Conservation (phyloP, 176 grass and related monocot genomes). For the Puya raimondii region DNA sequence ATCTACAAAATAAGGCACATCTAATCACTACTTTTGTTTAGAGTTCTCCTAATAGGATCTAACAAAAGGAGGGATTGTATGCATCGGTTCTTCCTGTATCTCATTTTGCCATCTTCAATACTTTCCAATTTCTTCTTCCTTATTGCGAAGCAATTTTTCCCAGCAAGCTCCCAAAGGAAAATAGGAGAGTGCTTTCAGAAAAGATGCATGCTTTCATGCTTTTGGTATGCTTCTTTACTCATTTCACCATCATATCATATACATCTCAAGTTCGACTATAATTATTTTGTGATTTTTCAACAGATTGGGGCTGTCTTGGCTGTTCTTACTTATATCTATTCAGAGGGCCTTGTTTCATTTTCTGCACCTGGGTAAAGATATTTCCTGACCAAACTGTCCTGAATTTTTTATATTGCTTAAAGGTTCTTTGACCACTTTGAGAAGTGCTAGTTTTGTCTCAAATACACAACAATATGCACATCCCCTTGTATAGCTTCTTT, state of each 20-base stretch:
- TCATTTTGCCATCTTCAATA: not conserved
- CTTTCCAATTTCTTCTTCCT: slow-evolving; percentile 1
- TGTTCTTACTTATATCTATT: slow-evolving; percentile 4
- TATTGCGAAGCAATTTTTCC: not conserved
- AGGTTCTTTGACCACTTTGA: not conserved
- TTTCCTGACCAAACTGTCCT: not conserved
- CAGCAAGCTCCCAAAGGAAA: slow-evolving; percentile 9
- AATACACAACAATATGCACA: no score
- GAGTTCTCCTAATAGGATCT: no score
- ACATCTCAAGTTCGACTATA: not conserved
- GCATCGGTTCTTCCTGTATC: no score
- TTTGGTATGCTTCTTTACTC: slow-evolving; percentile 1
- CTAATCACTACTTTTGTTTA: no score
- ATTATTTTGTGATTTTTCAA: not conserved
- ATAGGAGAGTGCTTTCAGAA: not conserved
- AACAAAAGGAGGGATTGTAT: no score
- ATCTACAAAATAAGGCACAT: no score
- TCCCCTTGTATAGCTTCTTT: not conserved
- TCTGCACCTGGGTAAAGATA: slow-evolving; percentile 2
- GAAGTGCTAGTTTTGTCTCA: not conserved
- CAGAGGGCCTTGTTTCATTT: not conserved
- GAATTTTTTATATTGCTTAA: not conserved
- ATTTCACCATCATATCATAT: not conserved
- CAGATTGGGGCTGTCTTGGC: slow-evolving; percentile 3
- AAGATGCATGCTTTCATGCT: slow-evolving; percentile 3